Conservation (phyloP, 768 basidiomycete genomes). For the Dentipellis sp. region DNA sequence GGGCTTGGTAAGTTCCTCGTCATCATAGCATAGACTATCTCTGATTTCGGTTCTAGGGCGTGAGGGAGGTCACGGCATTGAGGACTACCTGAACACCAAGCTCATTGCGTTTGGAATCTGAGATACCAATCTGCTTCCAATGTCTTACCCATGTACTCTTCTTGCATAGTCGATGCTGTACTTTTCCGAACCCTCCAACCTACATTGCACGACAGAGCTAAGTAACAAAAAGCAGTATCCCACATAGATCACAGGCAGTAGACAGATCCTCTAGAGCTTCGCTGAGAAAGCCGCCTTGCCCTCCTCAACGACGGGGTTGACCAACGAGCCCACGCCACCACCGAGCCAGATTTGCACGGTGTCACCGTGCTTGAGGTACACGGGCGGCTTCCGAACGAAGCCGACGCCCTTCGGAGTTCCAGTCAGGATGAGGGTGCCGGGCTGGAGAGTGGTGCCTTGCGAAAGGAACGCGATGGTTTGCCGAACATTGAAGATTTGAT, state of each 20-base stretch:
- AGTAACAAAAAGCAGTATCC: too few relatives aligned
- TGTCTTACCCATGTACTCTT: neutral
- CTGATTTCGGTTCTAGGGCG: conserved; percentile 36
- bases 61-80: conserved; percentile 85
- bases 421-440: conserved; percentile 77
- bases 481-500: conserved; percentile 74
- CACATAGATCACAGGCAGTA: neutral
- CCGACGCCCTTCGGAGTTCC: conserved; percentile 80
- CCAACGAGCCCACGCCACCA: conserved; percentile 67
- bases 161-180: neutral
- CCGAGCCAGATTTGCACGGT: conserved; percentile 59
- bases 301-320: conserved; percentile 75
- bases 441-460: conserved; percentile 74
- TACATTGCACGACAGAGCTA: too few relatives aligned
- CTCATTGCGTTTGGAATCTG: conserved; percentile 69
- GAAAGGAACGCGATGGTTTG: conserved; percentile 76
- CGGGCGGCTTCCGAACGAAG: conserved; percentile 59
- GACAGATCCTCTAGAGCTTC: conserved; percentile 27
- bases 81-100: conserved; percentile 81
- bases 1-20: conserved; percentile 41
- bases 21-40: conserved; percentile 4
- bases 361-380: conserved; percentile 70
- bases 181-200: too few relatives aligned
- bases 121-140: neutral
- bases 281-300: conserved; percentile 20